phyloP scores from a whole-genome alignment of 345 rosid genomes.

The Eucalyptus shirleyi region DNA sequence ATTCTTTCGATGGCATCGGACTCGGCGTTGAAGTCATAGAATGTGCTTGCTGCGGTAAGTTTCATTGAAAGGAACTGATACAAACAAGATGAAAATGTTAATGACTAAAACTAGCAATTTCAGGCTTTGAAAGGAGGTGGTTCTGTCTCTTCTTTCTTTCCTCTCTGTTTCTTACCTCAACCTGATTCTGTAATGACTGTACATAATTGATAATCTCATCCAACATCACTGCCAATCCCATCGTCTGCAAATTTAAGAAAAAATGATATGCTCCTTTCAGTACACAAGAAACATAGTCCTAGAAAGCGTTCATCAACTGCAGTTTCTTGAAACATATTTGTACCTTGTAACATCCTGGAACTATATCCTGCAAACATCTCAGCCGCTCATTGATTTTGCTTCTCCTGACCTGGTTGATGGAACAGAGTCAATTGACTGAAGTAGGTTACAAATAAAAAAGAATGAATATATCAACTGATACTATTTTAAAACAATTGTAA shows the following conservation, averaged over 20 bases:
- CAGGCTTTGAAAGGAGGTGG: neutral
- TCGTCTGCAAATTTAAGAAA: constrained; percentile 20
- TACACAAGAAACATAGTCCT: neutral
- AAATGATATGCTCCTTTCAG: neutral
- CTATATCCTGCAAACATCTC: constrained; percentile 34
- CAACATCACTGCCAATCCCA: constrained; percentile 67
- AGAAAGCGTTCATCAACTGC: neutral
- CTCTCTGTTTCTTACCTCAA: constrained; percentile 25
- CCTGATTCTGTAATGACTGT: constrained; percentile 58
- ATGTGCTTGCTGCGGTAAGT: constrained; percentile 68
- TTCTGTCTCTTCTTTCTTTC: neutral
- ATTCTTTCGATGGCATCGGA: constrained; percentile 46
- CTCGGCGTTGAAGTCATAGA: constrained; percentile 62
- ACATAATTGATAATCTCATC: constrained; percentile 59
- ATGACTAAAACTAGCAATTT: neutral
- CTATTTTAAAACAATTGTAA: neutral
- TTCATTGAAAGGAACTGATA: constrained; percentile 86
- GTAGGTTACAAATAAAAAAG: neutral
- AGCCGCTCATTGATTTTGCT: constrained; percentile 40
- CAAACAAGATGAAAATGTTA: neutral
- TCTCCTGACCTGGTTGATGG: constrained; percentile 26
- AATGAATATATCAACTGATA: neutral
- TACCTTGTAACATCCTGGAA: constrained; percentile 52
- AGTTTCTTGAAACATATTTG: neutral
- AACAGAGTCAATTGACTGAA: neutral